Percentiles rank a stretch among this genome's conserved stretches.
phyloP scores from a whole-genome alignment of 2,329 filamentous ascomycete genomes.

The Stemphylium vesicarium region DNA sequence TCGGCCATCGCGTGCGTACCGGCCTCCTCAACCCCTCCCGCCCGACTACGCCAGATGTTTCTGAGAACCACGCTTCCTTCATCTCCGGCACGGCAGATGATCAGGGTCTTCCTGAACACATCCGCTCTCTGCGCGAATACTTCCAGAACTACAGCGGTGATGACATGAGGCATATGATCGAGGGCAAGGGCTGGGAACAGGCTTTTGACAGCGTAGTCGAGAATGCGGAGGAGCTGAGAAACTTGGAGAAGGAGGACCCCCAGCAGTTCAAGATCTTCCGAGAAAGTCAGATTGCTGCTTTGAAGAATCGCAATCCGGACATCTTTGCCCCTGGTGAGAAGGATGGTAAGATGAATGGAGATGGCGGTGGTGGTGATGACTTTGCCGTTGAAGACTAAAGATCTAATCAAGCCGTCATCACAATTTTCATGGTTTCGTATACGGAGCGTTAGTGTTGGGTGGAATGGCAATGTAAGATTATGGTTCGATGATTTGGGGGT shows the following conservation, averaged over 20 bases:
- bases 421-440: too few species aligned
- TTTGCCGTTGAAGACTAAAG: slow-evolving; percentile 13
- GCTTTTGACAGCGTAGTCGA: slow-evolving; percentile 68
- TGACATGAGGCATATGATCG: slow-evolving; percentile 60
- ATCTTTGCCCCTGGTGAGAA: slow-evolving; percentile 21
- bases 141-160: slow-evolving; percentile 69
- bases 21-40: slow-evolving; percentile 60
- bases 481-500: background rate
- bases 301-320: slow-evolving; percentile 44
- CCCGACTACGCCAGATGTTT: slow-evolving; percentile 27
- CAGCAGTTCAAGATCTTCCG: slow-evolving; percentile 41
- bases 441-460: background rate
- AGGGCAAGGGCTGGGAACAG: slow-evolving; percentile 65
- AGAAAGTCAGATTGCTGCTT: slow-evolving; percentile 47
- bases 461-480: background rate
- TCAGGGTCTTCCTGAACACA: slow-evolving; percentile 46
- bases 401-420: too few species aligned
- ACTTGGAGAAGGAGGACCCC: slow-evolving; percentile 57
- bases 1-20: slow-evolving; percentile 70
- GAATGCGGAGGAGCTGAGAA: slow-evolving; percentile 71
- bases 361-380: background rate
- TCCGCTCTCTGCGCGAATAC: slow-evolving; percentile 66
- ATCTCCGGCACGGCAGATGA: slow-evolving; percentile 45
- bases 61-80: slow-evolving; percentile 22
- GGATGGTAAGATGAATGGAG: background rate